Percentiles rank a stretch among this genome's conserved stretches.
These are phyloP conservation scores for Dothideomycetes sp. DNA, from an alignment of 2,329 filamentous ascomycete species.

Conservation along the genomic window DNA sequence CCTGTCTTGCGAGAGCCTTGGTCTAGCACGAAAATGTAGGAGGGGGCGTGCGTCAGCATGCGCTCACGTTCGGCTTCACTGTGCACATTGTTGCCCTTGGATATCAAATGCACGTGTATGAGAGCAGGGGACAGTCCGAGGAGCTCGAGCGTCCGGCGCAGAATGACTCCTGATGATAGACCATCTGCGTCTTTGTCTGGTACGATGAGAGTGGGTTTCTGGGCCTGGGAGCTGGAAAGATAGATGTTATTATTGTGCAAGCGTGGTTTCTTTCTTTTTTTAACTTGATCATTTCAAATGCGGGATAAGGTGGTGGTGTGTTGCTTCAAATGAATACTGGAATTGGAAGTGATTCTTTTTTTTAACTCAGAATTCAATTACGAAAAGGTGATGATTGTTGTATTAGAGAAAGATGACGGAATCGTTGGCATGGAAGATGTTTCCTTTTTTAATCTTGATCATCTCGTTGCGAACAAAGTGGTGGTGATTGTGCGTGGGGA, in stretches of 20 bases:
- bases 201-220: constrained; percentile 46
- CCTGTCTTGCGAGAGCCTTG: constrained; percentile 49
- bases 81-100: constrained; percentile 50
- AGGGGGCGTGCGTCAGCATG: constrained; percentile 41
- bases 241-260: not conserved
- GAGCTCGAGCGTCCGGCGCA: constrained; percentile 47
- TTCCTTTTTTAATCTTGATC: too few species aligned
- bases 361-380: too few species aligned
- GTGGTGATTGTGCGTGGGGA: too few species aligned
- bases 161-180: constrained; percentile 51
- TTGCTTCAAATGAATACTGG: too few species aligned
- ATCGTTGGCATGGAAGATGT: not conserved
- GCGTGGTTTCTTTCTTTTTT: too few species aligned
- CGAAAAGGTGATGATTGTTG: too few species aligned
- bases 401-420: constrained; percentile 9
- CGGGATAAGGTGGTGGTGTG: too few species aligned
- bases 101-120: constrained; percentile 48
- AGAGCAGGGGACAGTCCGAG: constrained; percentile 44
- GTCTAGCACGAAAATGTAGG: constrained; percentile 53
- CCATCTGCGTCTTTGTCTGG: constrained; percentile 63
- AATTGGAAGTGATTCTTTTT: too few species aligned
- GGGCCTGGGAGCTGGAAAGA: constrained; percentile 36
- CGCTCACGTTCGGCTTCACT: constrained; percentile 39
- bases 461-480: too few species aligned
- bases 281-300: too few species aligned